Conservation (phyloP, 257 asterid genomes). For the Salvia hispanica region DNA sequence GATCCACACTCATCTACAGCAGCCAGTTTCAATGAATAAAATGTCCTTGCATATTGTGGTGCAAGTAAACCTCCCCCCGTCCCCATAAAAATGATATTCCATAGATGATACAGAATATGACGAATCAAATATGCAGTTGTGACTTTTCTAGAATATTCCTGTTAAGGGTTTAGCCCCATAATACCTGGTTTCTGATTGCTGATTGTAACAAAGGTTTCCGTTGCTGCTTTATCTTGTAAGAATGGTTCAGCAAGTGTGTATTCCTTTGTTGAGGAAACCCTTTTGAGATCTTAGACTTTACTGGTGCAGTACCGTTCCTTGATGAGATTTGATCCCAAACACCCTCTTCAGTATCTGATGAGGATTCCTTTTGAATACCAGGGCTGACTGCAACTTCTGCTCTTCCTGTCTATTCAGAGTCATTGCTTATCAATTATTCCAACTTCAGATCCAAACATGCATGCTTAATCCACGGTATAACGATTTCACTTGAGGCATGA, state of each 20-base stretch:
- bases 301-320: conserved; percentile 35
- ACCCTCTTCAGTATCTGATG: conserved; percentile 39
- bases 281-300: conserved; percentile 27
- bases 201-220: conserved; percentile 38
- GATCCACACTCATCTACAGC: conserved; percentile 49
- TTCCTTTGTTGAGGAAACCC: conserved; percentile 39
- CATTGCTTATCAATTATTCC: conserved; percentile 23
- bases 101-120: conserved; percentile 7
- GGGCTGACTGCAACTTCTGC: conserved; percentile 46
- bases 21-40: not conserved
- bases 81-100: not conserved
- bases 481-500: conserved; percentile 12
- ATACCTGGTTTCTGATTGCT: conserved; percentile 52
- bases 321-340: conserved; percentile 39
- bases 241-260: conserved; percentile 35
- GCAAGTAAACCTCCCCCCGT: not conserved
- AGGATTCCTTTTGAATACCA: conserved; percentile 37
- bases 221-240: conserved; percentile 48
- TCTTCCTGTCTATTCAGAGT: conserved; percentile 45
- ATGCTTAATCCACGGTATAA: not conserved
- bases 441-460: conserved; percentile 17
- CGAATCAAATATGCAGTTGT: conserved; percentile 15
- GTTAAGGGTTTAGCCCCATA: not conserved
- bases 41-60: not conserved
- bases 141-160: not conserved